Conservation (phyloP, 305 asterid genomes). For the Solanum hybrid region DNA sequence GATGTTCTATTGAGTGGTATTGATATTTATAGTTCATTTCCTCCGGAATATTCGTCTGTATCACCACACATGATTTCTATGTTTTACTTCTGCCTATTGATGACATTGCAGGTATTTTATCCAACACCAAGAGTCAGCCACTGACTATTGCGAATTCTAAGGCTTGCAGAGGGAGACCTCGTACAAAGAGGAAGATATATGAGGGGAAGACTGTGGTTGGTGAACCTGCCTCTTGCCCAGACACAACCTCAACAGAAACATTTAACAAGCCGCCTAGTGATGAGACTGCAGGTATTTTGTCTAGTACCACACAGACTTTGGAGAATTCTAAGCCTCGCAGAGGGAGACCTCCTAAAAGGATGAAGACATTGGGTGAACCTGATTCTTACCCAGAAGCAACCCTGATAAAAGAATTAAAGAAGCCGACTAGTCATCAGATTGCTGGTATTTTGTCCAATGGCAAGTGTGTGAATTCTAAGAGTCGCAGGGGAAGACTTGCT, state of each 20-base stretch:
- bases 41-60: constrained; percentile 12
- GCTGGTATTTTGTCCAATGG: constrained; percentile 18
- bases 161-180: constrained; percentile 8
- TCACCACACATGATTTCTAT: constrained; percentile 15
- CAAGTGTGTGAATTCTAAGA: constrained; percentile 13
- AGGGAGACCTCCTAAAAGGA: constrained; percentile 12
- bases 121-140: constrained; percentile 9
- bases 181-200: constrained; percentile 14
- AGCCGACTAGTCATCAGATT: constrained; percentile 8
- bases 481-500: constrained; percentile 11
- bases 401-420: not conserved
- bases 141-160: constrained; percentile 12
- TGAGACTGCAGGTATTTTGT: constrained; percentile 22
- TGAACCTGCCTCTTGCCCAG: constrained; percentile 39
- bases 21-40: constrained; percentile 2
- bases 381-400: constrained; percentile 35
- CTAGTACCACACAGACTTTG: constrained; percentile 11
- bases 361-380: constrained; percentile 23
- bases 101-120: constrained; percentile 19
- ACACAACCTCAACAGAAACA: not conserved
- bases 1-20: not conserved
- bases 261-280: not conserved
- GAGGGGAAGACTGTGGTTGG: constrained; percentile 34
- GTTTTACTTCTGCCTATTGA: constrained; percentile 14
- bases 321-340: constrained; percentile 3